Evolutionary conservation across 202 grass and related monocot species (phyloP).

Genomic region (Musa balbisiana): DNA sequence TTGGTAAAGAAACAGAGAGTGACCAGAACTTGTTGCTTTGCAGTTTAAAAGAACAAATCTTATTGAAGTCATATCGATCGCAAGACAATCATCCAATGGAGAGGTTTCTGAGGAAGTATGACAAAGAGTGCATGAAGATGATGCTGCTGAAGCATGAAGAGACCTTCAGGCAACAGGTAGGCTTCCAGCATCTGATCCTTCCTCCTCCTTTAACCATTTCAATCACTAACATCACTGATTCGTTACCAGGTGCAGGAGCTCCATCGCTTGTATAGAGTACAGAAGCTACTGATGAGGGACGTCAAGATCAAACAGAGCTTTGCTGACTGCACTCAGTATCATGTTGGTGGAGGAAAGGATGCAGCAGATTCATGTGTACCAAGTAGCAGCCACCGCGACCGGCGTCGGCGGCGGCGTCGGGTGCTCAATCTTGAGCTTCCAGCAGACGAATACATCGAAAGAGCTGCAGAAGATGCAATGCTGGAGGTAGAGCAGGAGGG

Average conservation of each 20-base stretch:
- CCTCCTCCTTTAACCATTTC: not conserved
- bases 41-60: not conserved
- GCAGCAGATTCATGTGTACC: not conserved
- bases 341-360: not conserved
- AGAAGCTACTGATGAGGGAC: constrained; percentile 80
- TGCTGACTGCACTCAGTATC: not conserved
- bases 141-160: constrained; percentile 90
- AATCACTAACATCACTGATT: not conserved
- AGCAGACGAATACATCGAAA: constrained; percentile 43
- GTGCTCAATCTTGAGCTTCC: constrained; percentile 65
- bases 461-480: constrained; percentile 1
- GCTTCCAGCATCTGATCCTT: not conserved
- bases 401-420: constrained; percentile 35
- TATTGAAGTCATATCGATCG: not conserved
- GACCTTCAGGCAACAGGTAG: constrained; percentile 86
- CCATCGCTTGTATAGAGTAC: constrained; percentile 77
- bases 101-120: constrained; percentile 54
- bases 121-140: constrained; percentile 91
- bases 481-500: not conserved
- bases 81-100: constrained; percentile 28
- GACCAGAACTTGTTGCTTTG: not conserved
- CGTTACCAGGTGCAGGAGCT: constrained; percentile 61
- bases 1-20: not conserved
- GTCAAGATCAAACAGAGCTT: constrained; percentile 12
- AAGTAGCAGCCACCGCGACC: not conserved